Percentiles rank a stretch among this genome's conserved stretches.
These are phyloP conservation scores for Pseudonitzschia multiseries DNA, from an alignment of 108 stramenopile species.

Conservation along the genomic window DNA sequence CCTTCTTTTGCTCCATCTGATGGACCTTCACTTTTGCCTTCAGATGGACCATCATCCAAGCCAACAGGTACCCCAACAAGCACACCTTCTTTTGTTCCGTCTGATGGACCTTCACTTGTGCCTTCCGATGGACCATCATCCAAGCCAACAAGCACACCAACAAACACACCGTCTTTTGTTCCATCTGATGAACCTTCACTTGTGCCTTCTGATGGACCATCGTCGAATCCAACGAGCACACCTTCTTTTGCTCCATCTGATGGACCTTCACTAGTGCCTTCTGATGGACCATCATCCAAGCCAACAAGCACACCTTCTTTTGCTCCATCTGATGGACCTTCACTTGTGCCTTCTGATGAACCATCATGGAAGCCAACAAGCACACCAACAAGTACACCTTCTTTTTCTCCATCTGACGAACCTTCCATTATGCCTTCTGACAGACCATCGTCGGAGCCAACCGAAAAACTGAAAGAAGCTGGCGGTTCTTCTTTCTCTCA, in stretches of 20 bases:
- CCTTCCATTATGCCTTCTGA: constrained; percentile 21
- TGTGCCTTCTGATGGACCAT: background rate
- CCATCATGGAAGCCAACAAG: no score
- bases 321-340: constrained; percentile 15
- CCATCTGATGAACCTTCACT: background rate
- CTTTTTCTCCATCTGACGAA: constrained; percentile 20
- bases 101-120: background rate
- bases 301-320: constrained; percentile 1
- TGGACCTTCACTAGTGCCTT: background rate
- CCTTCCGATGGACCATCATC: background rate
- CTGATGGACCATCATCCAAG: background rate
- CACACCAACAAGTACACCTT: no score
- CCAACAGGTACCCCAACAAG: background rate
- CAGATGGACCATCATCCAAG: background rate
- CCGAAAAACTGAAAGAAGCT: background rate
- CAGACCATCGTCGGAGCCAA: constrained; percentile 6
- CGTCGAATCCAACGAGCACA: background rate
- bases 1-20: constrained; percentile 8
- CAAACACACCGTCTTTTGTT: no score
- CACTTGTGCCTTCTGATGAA: no score
- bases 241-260: background rate
- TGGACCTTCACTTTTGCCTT: background rate
- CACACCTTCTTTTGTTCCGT: background rate
- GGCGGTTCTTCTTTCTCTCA: background rate
- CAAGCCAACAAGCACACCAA: background rate